These are phyloP conservation scores for Mucor saturninus DNA, from an alignment of 371 early-diverging fungal species.

Conservation along the genomic window DNA sequence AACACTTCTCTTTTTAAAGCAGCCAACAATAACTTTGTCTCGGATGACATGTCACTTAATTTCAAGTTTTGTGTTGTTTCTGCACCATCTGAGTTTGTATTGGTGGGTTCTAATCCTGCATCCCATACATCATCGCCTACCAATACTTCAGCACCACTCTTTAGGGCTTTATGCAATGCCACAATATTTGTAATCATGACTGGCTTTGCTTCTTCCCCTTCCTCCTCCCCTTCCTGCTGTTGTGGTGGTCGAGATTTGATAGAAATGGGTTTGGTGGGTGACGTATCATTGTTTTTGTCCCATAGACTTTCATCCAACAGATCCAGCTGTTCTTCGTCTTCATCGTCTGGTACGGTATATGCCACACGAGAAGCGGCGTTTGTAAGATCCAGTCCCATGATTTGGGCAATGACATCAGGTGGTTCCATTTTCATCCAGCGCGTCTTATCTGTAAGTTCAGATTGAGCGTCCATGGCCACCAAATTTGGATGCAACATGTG, in stretches of 20 bases:
- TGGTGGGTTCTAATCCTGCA: conserved; percentile 31
- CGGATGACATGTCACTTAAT: conserved; percentile 22
- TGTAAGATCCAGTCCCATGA: conserved; percentile 65
- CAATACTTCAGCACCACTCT: conserved; percentile 56
- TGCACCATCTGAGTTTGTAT: conserved; percentile 5
- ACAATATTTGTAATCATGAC: conserved; percentile 46
- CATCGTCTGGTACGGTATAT: conserved; percentile 27
- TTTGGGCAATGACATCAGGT: conserved; percentile 69
- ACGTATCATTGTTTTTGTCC: conserved; percentile 17
- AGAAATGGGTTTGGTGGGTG: neutral
- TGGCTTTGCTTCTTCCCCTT: conserved; percentile 7
- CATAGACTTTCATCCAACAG: conserved; percentile 41
- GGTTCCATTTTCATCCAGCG: conserved; percentile 73
- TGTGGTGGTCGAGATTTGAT: too few species aligned
- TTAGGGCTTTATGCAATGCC: conserved; percentile 51
- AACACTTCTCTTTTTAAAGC: conserved; percentile 64
- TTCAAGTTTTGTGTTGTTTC: neutral
- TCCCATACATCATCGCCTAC: conserved; percentile 62
- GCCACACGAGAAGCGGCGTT: conserved; percentile 62
- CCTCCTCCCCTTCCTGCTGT: neutral
- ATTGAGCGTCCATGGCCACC: conserved; percentile 50
- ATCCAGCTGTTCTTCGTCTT: conserved; percentile 26
- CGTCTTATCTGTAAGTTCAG: conserved; percentile 59
- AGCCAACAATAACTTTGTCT: conserved; percentile 44
- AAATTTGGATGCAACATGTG: conserved; percentile 69